Percentiles rank a stretch among this genome's conserved stretches.
These are phyloP conservation scores for Grosmannia clavigera DNA, from an alignment of 2,329 filamentous ascomycete species.

Conservation along the genomic window DNA sequence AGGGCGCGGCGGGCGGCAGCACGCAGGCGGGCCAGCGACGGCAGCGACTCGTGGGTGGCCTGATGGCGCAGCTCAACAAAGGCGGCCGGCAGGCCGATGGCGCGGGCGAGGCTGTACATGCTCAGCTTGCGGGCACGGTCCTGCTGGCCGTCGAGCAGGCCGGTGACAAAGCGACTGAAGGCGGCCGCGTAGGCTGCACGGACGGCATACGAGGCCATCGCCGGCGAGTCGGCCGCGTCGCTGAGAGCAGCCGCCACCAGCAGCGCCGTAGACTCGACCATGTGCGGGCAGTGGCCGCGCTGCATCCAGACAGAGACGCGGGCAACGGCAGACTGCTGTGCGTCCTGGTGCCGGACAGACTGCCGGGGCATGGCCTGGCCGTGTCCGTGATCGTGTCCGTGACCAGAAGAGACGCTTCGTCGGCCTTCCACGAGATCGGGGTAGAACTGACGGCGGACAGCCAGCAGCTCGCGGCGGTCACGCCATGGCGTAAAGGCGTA, in stretches of 20 bases:
- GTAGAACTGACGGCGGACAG: conserved; percentile 55
- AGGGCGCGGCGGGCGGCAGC: conserved; percentile 58
- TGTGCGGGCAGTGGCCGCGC: conserved; percentile 62
- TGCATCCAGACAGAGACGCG: conserved; percentile 58
- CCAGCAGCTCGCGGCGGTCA: conserved; percentile 49
- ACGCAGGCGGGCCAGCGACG: conserved; percentile 60
- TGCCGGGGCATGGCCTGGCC: background rate
- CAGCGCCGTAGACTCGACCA: conserved; percentile 67
- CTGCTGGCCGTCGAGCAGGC: conserved; percentile 62
- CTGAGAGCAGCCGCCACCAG: conserved; percentile 30
- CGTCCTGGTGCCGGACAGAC: conserved; percentile 12
- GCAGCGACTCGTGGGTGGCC: conserved; percentile 79
- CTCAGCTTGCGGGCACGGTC: conserved; percentile 53
- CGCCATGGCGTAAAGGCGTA: conserved; percentile 68
- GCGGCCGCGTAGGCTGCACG: conserved; percentile 61
- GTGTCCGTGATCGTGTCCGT: background rate
- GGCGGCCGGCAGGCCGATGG: conserved; percentile 56
- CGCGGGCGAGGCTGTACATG: conserved; percentile 61
- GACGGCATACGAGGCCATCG: conserved; percentile 38
- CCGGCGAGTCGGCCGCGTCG: conserved; percentile 7
- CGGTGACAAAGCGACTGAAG: conserved; percentile 73
- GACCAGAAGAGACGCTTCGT: background rate
- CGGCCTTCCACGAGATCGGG: conserved; percentile 16
- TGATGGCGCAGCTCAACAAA: conserved; percentile 87
- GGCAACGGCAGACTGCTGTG: conserved; percentile 37